A percentile compares a stretch with the other conserved stretches of the same genome.
Evolutionary conservation across 352 stramenopile genomes (phyloP).

Genomic region (Phytophthora melonis): DNA sequence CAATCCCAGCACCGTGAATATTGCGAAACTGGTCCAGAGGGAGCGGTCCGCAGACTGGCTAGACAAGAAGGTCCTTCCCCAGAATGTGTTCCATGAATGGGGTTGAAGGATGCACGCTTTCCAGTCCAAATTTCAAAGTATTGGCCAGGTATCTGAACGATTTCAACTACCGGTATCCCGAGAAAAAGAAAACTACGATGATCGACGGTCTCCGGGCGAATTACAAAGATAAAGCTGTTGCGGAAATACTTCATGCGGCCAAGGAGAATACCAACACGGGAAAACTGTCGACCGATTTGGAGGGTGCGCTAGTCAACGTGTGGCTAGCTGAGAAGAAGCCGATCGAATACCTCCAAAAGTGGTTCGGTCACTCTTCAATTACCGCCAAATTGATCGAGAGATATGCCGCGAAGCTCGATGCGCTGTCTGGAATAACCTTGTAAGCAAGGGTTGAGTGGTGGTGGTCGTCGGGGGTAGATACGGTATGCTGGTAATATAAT

Average conservation of each 20-base stretch:
- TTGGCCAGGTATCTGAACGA: neutral
- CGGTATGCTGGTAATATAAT: too few relatives aligned
- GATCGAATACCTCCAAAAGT: neutral
- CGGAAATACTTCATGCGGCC: neutral
- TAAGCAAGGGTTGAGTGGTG: too few relatives aligned
- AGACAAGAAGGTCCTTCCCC: neutral
- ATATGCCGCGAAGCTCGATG: neutral
- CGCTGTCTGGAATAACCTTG: neutral
- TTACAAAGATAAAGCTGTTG: neutral
- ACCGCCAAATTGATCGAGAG: neutral
- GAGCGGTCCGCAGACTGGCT: neutral
- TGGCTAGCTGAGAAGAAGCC: neutral
- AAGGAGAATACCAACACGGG: neutral
- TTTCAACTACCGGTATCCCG: neutral
- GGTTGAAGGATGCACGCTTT: neutral
- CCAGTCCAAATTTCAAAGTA: neutral
- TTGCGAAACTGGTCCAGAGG: neutral
- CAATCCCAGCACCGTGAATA: neutral
- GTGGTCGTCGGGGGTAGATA: too few relatives aligned
- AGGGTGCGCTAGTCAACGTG: neutral
- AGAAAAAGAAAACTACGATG: neutral
- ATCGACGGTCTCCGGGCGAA: neutral
- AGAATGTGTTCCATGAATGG: neutral
- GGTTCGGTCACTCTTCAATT: too few relatives aligned
- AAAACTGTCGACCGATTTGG: neutral